phyloP scores from a whole-genome alignment of 768 basidiomycete genomes.

The Leccinum uliginosum region DNA sequence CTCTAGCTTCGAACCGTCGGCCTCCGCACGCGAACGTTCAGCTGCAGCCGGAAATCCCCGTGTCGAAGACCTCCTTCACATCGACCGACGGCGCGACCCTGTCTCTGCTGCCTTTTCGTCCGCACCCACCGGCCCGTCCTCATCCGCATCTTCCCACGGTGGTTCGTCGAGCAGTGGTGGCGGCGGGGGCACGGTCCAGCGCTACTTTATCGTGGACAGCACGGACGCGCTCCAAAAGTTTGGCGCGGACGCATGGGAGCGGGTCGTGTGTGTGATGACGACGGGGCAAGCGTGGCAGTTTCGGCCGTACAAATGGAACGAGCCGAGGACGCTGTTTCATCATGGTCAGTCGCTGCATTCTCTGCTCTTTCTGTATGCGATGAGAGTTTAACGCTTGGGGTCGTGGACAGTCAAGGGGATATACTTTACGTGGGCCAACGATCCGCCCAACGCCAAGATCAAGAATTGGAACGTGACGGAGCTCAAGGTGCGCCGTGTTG shows the following conservation, averaged over 20 bases:
- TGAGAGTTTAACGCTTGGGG: not conserved
- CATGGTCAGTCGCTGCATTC: constrained; percentile 57
- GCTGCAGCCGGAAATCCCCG: constrained; percentile 66
- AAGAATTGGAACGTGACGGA: constrained; percentile 98
- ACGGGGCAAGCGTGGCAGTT: constrained; percentile 99
- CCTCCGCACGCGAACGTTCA: constrained; percentile 66
- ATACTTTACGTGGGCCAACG: constrained; percentile 92
- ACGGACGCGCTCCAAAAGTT: constrained; percentile 92
- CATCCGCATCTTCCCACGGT: constrained; percentile 14
- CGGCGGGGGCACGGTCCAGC: constrained; percentile 34
- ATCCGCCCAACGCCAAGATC: constrained; percentile 82
- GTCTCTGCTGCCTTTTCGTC: constrained; percentile 19
- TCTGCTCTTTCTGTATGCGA: not conserved
- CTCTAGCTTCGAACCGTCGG: constrained; percentile 66
- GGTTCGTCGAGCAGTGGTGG: constrained; percentile 11
- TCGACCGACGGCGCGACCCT: constrained; percentile 76
- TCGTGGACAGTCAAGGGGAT: constrained; percentile 78
- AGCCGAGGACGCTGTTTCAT: constrained; percentile 88
- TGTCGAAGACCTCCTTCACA: constrained; percentile 81
- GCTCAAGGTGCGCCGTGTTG: constrained; percentile 57
- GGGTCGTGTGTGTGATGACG: constrained; percentile 96
- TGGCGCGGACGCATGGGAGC: constrained; percentile 90
- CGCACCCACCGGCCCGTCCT: constrained; percentile 1
- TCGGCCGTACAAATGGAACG: constrained; percentile 93
- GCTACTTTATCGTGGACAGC: constrained; percentile 88